phyloP scores from a whole-genome alignment of 495 filamentous ascomycete genomes.

The Xylaria grammica region DNA sequence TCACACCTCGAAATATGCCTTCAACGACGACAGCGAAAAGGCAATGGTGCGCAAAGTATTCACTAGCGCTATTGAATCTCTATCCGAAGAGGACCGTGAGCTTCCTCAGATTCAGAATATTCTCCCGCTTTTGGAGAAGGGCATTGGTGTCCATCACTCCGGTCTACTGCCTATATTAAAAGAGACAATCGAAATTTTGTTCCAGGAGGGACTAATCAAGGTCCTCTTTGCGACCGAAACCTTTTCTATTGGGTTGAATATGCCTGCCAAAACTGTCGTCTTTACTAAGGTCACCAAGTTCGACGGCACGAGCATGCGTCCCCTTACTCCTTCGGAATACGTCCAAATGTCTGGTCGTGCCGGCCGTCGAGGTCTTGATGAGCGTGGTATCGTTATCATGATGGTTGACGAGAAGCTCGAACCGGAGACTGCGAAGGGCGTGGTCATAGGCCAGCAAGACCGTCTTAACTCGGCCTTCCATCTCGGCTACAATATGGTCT shows the following conservation, averaged over 20 bases:
- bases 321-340: constrained; percentile 94
- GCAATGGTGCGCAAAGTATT: constrained; percentile 95
- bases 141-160: constrained; percentile 96
- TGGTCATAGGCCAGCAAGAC: constrained; percentile 95
- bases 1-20: constrained; percentile 82
- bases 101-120: constrained; percentile 92
- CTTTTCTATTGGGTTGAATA: constrained; percentile 97
- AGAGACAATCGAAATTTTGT: constrained; percentile 98
- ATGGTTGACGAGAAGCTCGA: constrained; percentile 98
- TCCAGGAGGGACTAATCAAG: constrained; percentile 97
- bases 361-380: constrained; percentile 94
- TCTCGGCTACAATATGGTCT: constrained; percentile 98
- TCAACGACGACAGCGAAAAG: constrained; percentile 97
- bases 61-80: constrained; percentile 81
- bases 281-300: constrained; percentile 97
- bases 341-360: constrained; percentile 98
- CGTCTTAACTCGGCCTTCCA: constrained; percentile 97
- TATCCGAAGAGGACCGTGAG: constrained; percentile 87
- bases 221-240: constrained; percentile 98
- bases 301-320: constrained; percentile 80
- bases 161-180: constrained; percentile 95
- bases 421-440: constrained; percentile 87
- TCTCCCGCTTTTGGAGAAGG: constrained; percentile 83
- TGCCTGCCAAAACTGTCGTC: constrained; percentile 98
- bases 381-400: constrained; percentile 98